Evolutionary conservation across 441 rosid species (phyloP).

Genomic region (Populus tomentosa): DNA sequence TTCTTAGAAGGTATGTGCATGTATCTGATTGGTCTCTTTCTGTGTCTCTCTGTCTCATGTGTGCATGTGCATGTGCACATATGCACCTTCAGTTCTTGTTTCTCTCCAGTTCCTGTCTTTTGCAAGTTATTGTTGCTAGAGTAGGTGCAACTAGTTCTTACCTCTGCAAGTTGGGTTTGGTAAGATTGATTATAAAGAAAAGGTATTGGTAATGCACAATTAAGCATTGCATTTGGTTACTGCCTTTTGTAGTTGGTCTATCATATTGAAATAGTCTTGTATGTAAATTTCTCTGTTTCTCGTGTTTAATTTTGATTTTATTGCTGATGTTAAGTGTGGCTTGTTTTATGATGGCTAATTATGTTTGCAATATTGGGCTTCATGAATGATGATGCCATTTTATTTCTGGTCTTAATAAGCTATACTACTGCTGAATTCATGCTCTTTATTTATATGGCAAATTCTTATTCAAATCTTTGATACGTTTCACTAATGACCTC

Average conservation of each 20-base stretch:
- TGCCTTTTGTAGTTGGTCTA: neutral
- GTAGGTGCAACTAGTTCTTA: neutral
- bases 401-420: neutral
- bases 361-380: neutral
- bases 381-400: neutral
- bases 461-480: neutral
- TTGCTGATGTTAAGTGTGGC: neutral
- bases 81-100: neutral
- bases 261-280: neutral
- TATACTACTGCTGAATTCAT: neutral
- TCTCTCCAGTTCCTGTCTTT: neutral
- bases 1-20: conserved; percentile 58
- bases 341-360: neutral
- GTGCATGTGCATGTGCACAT: no score
- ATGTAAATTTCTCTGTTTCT: neutral
- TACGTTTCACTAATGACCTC: conserved; percentile 23
- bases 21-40: conserved; percentile 4
- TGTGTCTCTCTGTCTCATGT: neutral
- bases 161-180: neutral
- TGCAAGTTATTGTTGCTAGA: neutral
- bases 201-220: neutral
- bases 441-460: neutral
- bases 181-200: neutral
- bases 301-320: no score
- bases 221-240: neutral